Base-by-base conservation (phyloP, 2,329 filamentous ascomycete species). In the Exophiala lecanii-corni region DNA sequence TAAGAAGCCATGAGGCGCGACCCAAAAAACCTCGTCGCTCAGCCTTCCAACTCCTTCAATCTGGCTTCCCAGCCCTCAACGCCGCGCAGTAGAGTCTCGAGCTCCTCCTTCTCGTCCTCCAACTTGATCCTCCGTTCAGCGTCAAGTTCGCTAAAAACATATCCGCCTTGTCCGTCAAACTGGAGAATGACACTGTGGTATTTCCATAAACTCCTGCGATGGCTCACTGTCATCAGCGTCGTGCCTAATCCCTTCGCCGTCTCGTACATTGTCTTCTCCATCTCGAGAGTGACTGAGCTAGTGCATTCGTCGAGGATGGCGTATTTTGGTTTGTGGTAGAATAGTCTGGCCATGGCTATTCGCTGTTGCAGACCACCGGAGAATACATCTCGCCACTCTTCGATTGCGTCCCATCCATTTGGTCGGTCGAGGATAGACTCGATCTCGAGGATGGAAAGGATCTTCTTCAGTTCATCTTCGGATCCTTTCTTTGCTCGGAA, bases 231-330 rank as follows among this genome's bases (percentile, higher is more conserved):
- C 87, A 98, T 96, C 51, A 98, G 75, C 0, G 92, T 97, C 57
- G 96, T 92, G 3, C 87, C 89, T 13, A 96, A 69, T 13, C 78
- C 75, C 73, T 98, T 97, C 38, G 92, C 92, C 42, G 88, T 89
- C 57, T 96, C 91, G 65, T 98, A 98, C 89, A 98, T 97, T 61
- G 88, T 77, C 62, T 88, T 84, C 61, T 98, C 92, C 48, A 89
- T 89, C 56, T 97, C 91, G 19, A 96, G 75, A 12, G 94, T 96
- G n/a, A 98, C 88, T 39, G 82, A 88, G 43, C 84, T 89, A 5
- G 92, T 98, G 66, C 92, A 98, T 69, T 98, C 92, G 62, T 98
- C 92, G 26, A 98, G 73, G 55, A 98, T 98, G 9, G 92, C 92
- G 63, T 95, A 97, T 56, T 85, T 83, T 0, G 91, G 91, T 7